Base-by-base conservation (phyloP, 192 early-diverging fungal genomes). In the Podila minutissima region DNA sequence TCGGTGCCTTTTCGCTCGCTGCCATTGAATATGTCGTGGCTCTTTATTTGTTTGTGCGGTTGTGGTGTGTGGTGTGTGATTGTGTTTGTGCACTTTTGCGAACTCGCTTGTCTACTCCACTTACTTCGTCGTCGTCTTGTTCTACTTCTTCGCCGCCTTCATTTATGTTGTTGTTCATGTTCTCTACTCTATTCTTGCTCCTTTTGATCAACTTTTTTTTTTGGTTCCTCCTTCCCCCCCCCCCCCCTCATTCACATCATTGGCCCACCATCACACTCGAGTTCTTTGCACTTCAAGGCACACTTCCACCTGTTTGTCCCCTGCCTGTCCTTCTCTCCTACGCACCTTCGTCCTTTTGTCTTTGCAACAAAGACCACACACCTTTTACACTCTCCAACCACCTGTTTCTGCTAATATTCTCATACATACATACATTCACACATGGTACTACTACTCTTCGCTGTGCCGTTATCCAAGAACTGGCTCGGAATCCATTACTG, bases 361-460 rank as follows among this genome's bases (percentile, higher is more conserved):
- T 48, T 24, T 11, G 22, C 20, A 37, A 28, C 22, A 19, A 59
- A 67, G 12, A 31, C 51, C 66, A 51, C n/a, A n/a, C n/a, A 29
- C 11, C 20, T 8, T 20, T 33, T 53, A 11, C 22, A 53, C 50
- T 28, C 26, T 31, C 0, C 32, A 35, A 29, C 24, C 37, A 48
- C 41, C 35, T n/a, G 35, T 19, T 37, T 17, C 7, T 12, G 20
- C 28, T 32, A 33, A 33, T 28, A 32, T 4, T 22, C 57, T 12
- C 22, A 10, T 29, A 41, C 20, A 46, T n/a, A 50, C 37, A 64
- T 17, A 13, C 2, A 49, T 46, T 46, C 7, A 60, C 5, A 7
- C 33, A 76, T 76, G 74, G 67, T 67, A 24, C 63, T 76, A 35
- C 49, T 70, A 15, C 35, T 76, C 0, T 46, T 69, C 19, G 74